phyloP scores from a whole-genome alignment of 2,329 filamentous ascomycete genomes.

The Phialemonium atrogriseum region DNA sequence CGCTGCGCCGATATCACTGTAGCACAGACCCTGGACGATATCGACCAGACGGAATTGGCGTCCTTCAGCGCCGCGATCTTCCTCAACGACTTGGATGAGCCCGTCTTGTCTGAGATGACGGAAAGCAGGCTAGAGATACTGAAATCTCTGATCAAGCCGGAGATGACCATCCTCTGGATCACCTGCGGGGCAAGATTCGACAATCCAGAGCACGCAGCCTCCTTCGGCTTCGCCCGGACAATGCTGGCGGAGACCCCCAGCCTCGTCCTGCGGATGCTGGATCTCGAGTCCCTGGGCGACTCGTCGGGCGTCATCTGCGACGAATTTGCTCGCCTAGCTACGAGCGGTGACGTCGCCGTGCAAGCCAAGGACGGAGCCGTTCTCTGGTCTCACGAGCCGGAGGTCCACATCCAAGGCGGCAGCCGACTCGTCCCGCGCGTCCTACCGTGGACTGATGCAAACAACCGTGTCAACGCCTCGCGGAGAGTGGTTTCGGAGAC shows the following conservation, averaged over 20 bases:
- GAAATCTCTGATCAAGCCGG: constrained; percentile 16
- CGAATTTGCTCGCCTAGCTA: constrained; percentile 15
- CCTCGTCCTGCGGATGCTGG: constrained; percentile 20
- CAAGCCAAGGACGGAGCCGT: constrained; percentile 8
- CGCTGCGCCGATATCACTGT: constrained; percentile 13
- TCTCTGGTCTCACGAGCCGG: constrained; percentile 25
- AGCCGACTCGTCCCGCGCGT: constrained; percentile 27
- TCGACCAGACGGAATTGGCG: constrained; percentile 11
- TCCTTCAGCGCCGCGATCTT: constrained; percentile 23
- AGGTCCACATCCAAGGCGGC: constrained; percentile 27
- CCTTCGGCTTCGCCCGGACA: constrained; percentile 22
- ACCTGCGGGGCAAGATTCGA: constrained; percentile 13
- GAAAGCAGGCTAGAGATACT: constrained; percentile 18
- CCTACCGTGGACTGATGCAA: constrained; percentile 27
- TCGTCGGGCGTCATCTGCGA: constrained; percentile 8
- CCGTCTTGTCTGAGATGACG: constrained; percentile 25
- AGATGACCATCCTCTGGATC: constrained; percentile 23
- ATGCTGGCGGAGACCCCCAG: constrained; percentile 22
- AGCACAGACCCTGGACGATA: constrained; percentile 17
- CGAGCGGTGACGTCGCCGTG: neutral
- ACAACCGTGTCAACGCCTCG: constrained; percentile 28
- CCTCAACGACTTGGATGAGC: constrained; percentile 26
- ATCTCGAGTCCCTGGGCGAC: constrained; percentile 14
- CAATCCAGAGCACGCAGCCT: constrained; percentile 20
- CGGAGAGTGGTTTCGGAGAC: constrained; percentile 23